Evolutionary conservation across 331 rosid species (phyloP).

Genomic region (Arachis monticola): DNA sequence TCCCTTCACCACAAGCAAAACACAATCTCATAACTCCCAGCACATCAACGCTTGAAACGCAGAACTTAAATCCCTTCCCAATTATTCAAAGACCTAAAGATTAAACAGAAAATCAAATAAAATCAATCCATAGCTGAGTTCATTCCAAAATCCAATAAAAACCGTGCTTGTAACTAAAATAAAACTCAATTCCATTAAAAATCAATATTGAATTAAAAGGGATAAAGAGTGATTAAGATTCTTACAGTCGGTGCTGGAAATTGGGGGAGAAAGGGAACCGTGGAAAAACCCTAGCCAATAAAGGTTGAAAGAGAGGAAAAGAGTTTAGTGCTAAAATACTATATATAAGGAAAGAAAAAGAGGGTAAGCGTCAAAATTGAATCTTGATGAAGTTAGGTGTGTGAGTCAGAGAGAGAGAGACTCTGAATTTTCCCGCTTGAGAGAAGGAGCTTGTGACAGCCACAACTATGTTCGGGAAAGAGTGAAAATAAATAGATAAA

Average conservation of each 20-base stretch:
- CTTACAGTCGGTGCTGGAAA: constrained; percentile 32
- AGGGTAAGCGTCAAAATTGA: neutral
- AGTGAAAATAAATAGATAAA: neutral
- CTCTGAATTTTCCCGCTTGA: constrained; percentile 18
- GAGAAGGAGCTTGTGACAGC: constrained; percentile 23
- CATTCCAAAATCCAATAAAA: neutral
- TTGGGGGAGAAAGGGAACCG: constrained; percentile 18
- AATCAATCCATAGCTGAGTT: neutral
- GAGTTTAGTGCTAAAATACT: neutral
- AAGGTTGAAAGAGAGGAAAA: constrained; percentile 7
- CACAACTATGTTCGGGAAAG: neutral
- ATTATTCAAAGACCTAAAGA: constrained; percentile 47
- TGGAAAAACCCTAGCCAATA: constrained; percentile 41
- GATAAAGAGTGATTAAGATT: neutral
- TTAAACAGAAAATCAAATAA: constrained; percentile 2
- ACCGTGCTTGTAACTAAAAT: neutral
- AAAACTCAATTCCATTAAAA: neutral
- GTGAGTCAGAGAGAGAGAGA: neutral
- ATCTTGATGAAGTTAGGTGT: constrained; percentile 10
- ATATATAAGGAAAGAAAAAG: neutral
- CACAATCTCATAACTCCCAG: constrained; percentile 68
- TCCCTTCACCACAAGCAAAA: constrained; percentile 45
- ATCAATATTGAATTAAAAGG: neutral
- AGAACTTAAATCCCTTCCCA: constrained; percentile 7
- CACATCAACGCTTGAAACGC: constrained; percentile 40